Base-by-base conservation (phyloP, 352 stramenopile genomes). In the Phytopythium chamaehyphon region DNA sequence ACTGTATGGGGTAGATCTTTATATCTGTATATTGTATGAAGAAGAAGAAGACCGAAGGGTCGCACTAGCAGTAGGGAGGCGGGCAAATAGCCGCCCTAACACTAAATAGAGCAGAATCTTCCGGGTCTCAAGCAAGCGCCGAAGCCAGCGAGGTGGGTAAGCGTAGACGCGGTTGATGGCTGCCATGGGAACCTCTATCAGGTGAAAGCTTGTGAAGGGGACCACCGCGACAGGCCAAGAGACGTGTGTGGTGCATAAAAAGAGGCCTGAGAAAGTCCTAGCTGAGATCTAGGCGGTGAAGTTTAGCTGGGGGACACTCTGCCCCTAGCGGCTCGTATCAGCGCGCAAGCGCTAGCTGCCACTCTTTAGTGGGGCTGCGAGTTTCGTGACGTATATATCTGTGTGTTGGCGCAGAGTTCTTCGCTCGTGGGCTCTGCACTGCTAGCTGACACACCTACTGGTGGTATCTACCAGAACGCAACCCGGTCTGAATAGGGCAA, bases 381-480 rank as follows among this genome's bases (percentile, higher is more conserved):
- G n/a, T 44, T 23, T 44, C 15, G 38, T 44, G 38, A 44, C 38
- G 38, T 44, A 12, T 24, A 44, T 44, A 44, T 44, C n/a, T 44
- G 18, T 44, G 38, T 44, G 16, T 24, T 44, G 38, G 38, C 24
- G n/a, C n/a, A 7, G 38, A 15, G 38, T 8, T 40, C 38, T 11
- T 44, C 24, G 38, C 38, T 44, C 38, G 16, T 44, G 18, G n/a
- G n/a, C n/a, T 19, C 38, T 9, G 38, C 38, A 44, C 16, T 19
- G 38, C 24, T 44, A 19, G n/a, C 38, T n/a, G n/a, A n/a, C 16
- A 19, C 7, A 4, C 2, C n/a, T 44, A n/a, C 38, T 44, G 16
- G 21, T 24, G 38, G 14, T 14, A 24, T 18, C 11, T 19, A 44
- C 38, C 15, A 8, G 15, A 44, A 44, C n/a, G 5, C 38, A 44